Percentiles rank a stretch among this genome's conserved stretches.
Evolutionary conservation across 2,329 filamentous ascomycete genomes (phyloP).

Genomic region (Zymoseptoria crescenta): DNA sequence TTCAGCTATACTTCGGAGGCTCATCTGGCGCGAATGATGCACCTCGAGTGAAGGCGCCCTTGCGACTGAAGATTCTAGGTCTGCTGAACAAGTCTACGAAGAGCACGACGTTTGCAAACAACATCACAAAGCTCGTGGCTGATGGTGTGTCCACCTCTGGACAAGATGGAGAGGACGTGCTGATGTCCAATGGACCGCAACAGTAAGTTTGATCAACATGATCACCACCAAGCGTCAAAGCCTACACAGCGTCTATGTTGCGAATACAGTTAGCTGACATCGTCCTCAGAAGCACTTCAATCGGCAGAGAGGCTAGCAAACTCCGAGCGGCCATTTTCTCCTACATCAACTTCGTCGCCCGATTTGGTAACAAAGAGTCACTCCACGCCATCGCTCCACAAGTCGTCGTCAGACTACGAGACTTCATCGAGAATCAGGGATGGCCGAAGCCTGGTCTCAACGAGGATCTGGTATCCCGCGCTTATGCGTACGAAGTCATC

Average conservation of each 20-base stretch:
- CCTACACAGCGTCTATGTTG: slow-evolving; percentile 1
- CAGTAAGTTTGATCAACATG: slow-evolving; percentile 16
- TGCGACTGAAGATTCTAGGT: slow-evolving; percentile 68
- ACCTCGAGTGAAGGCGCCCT: slow-evolving; percentile 52
- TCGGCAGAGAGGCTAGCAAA: slow-evolving; percentile 67
- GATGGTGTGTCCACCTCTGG: slow-evolving; percentile 49
- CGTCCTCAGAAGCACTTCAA: slow-evolving; percentile 35
- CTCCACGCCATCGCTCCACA: slow-evolving; percentile 59
- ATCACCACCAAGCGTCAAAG: not conserved
- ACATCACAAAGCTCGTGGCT: slow-evolving; percentile 63
- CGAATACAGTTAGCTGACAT: slow-evolving; percentile 9
- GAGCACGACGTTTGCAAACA: slow-evolving; percentile 61
- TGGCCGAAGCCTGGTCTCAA: slow-evolving; percentile 61
- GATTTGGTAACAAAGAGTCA: slow-evolving; percentile 55
- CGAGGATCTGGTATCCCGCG: slow-evolving; percentile 58
- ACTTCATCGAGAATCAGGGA: slow-evolving; percentile 71
- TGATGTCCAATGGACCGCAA: slow-evolving; percentile 23
- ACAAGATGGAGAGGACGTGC: slow-evolving; percentile 24
- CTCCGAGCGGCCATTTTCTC: slow-evolving; percentile 75
- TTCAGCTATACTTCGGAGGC: slow-evolving; percentile 63
- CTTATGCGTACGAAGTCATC: slow-evolving; percentile 82
- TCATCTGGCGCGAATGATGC: slow-evolving; percentile 28
- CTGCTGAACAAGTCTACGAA: slow-evolving; percentile 68
- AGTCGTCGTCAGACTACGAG: slow-evolving; percentile 60
- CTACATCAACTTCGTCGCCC: slow-evolving; percentile 80